Evolutionary conservation across 768 basidiomycete species (phyloP).

Genomic region (Pisolithus albus): DNA sequence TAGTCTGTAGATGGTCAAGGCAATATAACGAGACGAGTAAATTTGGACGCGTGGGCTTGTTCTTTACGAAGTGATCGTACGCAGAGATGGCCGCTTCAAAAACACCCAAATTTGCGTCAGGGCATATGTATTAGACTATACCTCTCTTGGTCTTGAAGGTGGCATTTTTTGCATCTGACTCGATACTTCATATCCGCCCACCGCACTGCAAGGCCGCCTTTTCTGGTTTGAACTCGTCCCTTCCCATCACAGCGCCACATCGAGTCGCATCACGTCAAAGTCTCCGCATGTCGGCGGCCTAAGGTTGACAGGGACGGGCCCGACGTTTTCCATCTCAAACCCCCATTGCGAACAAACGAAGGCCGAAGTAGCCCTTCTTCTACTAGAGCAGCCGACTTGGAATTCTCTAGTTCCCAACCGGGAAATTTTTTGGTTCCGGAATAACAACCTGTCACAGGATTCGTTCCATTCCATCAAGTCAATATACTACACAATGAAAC

Average conservation of each 20-base stretch:
- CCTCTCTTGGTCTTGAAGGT: not conserved
- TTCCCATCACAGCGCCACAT: too few species aligned
- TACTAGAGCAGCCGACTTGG: not conserved
- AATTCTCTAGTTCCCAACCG: not conserved
- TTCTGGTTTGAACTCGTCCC: not conserved
- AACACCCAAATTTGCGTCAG: not conserved
- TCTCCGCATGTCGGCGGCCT: too few species aligned
- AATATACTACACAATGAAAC: not conserved
- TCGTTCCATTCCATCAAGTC: not conserved
- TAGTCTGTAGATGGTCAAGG: not conserved
- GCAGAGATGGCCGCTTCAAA: not conserved
- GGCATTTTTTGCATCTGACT: not conserved
- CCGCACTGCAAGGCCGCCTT: conserved; percentile 7
- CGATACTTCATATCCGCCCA: conserved; percentile 27
- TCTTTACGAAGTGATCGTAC: not conserved
- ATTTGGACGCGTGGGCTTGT: not conserved
- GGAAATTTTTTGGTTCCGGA: not conserved
- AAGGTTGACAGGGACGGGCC: too few species aligned
- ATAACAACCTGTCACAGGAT: not conserved
- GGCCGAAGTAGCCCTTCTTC: not conserved
- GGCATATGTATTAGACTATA: not conserved
- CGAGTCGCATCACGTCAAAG: too few species aligned
- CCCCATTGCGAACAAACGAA: too few species aligned
- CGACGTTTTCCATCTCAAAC: too few species aligned
- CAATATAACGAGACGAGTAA: not conserved